phyloP scores from a whole-genome alignment of 2,329 filamentous ascomycete genomes.

The Fusarium cicatricum region DNA sequence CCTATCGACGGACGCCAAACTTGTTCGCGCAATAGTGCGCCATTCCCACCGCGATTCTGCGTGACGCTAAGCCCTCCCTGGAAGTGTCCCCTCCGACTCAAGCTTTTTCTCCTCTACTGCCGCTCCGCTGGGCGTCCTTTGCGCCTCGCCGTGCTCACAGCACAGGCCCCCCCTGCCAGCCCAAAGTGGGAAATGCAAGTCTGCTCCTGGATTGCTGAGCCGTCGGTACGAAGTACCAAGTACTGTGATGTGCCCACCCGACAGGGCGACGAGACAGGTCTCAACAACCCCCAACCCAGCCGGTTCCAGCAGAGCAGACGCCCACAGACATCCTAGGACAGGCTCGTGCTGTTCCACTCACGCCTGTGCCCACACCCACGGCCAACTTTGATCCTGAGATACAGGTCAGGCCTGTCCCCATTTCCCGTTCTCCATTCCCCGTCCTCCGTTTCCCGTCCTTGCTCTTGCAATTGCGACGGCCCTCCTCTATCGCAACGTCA shows the following conservation, averaged over 20 bases:
- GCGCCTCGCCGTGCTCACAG: constrained; percentile 27
- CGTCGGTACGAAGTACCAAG: constrained; percentile 1
- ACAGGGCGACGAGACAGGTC: constrained; percentile 23
- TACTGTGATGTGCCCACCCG: constrained; percentile 1
- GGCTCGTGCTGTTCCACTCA: constrained; percentile 38
- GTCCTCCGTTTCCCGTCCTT: constrained; percentile 30
- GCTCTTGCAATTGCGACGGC: constrained; percentile 42
- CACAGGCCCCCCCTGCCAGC: constrained; percentile 22
- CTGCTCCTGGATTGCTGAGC: constrained; percentile 17
- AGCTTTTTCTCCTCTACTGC: constrained; percentile 32
- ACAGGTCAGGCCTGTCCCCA: constrained; percentile 41
- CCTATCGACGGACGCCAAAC: constrained; percentile 42
- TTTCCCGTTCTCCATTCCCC: constrained; percentile 36
- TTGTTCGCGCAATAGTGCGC: constrained; percentile 41
- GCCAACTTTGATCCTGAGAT: constrained; percentile 42
- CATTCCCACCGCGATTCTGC: constrained; percentile 41
- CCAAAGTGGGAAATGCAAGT: constrained; percentile 36
- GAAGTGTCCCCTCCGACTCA: constrained; percentile 35
- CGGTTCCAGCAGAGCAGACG: background rate
- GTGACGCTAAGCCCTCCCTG: constrained; percentile 36
- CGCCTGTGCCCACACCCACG: constrained; percentile 36
- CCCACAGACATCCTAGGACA: constrained; percentile 11
- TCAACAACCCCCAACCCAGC: constrained; percentile 16
- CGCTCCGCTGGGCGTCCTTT: constrained; percentile 19
- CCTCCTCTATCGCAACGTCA: constrained; percentile 34